These are phyloP conservation scores for Fistulifera solaris DNA, from an alignment of 108 stramenopile species.

Conservation along the genomic window DNA sequence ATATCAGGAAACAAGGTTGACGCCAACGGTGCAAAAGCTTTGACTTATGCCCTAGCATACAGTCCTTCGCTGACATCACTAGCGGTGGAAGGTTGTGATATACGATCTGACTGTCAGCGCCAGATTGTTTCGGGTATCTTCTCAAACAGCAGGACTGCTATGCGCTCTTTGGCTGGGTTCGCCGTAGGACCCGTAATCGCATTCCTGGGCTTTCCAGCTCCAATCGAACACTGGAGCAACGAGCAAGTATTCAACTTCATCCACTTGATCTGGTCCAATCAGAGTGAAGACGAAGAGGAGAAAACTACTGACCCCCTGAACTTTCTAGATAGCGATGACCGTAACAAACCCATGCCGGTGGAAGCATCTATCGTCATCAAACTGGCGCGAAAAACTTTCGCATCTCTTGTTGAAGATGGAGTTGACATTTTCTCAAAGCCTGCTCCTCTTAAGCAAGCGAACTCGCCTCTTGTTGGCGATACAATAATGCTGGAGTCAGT, in stretches of 20 bases:
- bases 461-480: conserved; percentile 32
- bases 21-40: conserved; percentile 55
- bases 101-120: conserved; percentile 61
- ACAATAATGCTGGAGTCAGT: conserved; percentile 37
- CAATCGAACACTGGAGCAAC: conserved; percentile 74
- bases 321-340: conserved; percentile 15
- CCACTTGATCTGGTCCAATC: conserved; percentile 67
- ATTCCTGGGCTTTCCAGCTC: conserved; percentile 66
- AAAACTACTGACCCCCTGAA: conserved; percentile 27
- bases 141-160: conserved; percentile 53
- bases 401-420: conserved; percentile 51
- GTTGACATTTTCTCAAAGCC: conserved; percentile 49
- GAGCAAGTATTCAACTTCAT: conserved; percentile 82
- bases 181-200: conserved; percentile 58
- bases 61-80: conserved; percentile 58
- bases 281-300: conserved; percentile 12
- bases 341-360: conserved; percentile 33
- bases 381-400: conserved; percentile 63
- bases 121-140: conserved; percentile 78
- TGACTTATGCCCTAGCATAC: conserved; percentile 74
- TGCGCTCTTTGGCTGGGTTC: conserved; percentile 65
- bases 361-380: conserved; percentile 69
- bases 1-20: conserved; percentile 73
- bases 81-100: conserved; percentile 53
- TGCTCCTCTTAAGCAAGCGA: conserved; percentile 22